These are phyloP conservation scores for Bolboschoenus planiculmis DNA, from an alignment of 176 grass and related monocot genomes.

Conservation along the genomic window DNA sequence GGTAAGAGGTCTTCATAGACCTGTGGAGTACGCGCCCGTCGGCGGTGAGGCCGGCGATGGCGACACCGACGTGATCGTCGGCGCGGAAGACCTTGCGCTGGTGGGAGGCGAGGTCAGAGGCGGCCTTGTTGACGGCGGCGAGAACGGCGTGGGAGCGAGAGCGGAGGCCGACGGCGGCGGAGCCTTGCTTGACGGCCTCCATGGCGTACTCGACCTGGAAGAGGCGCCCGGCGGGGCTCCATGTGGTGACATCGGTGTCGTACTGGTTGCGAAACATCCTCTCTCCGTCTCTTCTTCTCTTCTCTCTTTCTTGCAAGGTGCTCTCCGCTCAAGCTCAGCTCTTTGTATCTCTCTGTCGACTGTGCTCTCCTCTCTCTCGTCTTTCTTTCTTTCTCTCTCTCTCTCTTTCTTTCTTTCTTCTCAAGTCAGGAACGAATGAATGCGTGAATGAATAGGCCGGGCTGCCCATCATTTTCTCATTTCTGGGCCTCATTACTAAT, in stretches of 20 bases:
- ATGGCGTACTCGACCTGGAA: conserved; percentile 99
- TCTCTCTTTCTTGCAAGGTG: neutral
- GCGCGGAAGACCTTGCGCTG: conserved; percentile 88
- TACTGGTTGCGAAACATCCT: conserved; percentile 92
- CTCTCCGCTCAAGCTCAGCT: neutral
- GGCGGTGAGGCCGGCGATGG: conserved; percentile 80
- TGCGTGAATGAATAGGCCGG: too few species aligned
- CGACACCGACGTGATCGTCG: conserved; percentile 78
- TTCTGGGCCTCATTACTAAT: too few species aligned
- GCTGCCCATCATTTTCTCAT: too few species aligned
- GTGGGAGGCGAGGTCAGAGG: conserved; percentile 82
- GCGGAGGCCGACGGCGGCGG: conserved; percentile 78
- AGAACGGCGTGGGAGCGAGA: conserved; percentile 59
- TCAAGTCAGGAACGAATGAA: conserved; percentile 1
- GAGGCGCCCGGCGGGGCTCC: conserved; percentile 82
- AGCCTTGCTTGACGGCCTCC: conserved; percentile 99
- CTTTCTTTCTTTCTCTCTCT: neutral
- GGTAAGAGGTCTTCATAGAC: neutral
- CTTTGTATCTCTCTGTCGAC: neutral
- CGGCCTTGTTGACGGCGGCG: conserved; percentile 75
- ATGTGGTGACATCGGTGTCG: conserved; percentile 89
- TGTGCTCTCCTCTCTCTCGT: neutral
- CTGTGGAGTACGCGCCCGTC: conserved; percentile 77
- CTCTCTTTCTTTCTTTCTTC: conserved; percentile 1
- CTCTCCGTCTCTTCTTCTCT: neutral